Percentiles rank a stretch among this genome's conserved stretches.
phyloP scores from a whole-genome alignment of 176 grass and related monocot species.

The Stipa capillata region DNA sequence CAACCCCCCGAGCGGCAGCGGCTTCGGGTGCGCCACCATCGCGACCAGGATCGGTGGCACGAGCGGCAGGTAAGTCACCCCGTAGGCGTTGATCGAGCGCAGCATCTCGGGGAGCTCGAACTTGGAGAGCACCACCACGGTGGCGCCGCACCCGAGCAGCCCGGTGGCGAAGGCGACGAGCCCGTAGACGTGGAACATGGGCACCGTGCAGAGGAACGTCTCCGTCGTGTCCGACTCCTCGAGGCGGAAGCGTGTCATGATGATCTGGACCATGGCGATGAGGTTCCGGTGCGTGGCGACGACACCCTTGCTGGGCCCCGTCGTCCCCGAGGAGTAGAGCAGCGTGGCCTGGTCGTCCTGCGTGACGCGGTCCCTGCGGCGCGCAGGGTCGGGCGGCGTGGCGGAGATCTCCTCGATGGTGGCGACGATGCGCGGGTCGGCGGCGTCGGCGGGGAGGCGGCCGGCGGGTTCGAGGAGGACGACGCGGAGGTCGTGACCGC shows the following conservation, averaged over 20 bases:
- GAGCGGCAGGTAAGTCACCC: constrained; percentile 82
- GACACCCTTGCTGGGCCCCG: constrained; percentile 87
- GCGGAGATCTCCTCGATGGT: constrained; percentile 65
- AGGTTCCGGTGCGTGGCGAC: constrained; percentile 86
- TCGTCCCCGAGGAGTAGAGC: constrained; percentile 95
- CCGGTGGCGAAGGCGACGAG: constrained; percentile 89
- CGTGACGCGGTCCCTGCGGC: constrained; percentile 30
- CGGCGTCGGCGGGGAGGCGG: not conserved
- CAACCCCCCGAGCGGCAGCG: constrained; percentile 51
- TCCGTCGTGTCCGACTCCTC: constrained; percentile 37
- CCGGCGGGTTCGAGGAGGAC: constrained; percentile 50
- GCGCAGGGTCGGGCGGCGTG: constrained; percentile 31
- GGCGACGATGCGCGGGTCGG: constrained; percentile 48
- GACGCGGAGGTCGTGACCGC: constrained; percentile 26
- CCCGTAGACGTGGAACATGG: constrained; percentile 97
- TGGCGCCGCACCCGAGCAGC: constrained; percentile 82
- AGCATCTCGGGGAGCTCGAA: constrained; percentile 86
- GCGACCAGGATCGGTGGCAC: constrained; percentile 90
- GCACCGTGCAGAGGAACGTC: constrained; percentile 88
- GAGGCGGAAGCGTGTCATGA: constrained; percentile 79
- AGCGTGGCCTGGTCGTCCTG: constrained; percentile 87
- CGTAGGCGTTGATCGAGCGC: constrained; percentile 50
- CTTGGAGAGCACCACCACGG: constrained; percentile 82
- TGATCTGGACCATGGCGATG: constrained; percentile 92
- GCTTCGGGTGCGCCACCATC: constrained; percentile 50